These are phyloP conservation scores for Cryphonectria parasitica DNA, from an alignment of 2,329 filamentous ascomycete genomes.

Conservation along the genomic window DNA sequence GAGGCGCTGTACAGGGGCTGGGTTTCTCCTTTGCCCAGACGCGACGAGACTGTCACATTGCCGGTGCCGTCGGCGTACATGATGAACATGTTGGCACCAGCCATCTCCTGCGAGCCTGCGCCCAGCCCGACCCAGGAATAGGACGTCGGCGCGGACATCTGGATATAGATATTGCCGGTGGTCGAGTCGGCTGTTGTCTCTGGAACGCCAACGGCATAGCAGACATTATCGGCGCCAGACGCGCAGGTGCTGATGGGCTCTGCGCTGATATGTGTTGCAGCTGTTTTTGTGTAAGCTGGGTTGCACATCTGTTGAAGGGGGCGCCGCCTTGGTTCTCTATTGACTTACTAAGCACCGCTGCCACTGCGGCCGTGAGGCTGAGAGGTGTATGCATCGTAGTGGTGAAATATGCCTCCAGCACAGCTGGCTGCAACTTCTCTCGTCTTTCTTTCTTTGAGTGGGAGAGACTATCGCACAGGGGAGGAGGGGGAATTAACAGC, in stretches of 20 bases:
- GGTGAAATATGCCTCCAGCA: background rate
- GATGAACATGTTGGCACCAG: constrained; percentile 63
- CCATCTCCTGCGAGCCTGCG: constrained; percentile 56
- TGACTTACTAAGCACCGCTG: constrained; percentile 26
- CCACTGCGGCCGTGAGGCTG: constrained; percentile 14
- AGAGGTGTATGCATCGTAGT: constrained; percentile 18
- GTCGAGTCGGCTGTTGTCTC: constrained; percentile 49
- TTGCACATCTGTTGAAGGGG: background rate
- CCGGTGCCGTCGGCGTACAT: constrained; percentile 61
- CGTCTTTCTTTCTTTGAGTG: background rate
- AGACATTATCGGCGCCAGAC: constrained; percentile 44
- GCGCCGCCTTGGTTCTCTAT: background rate
- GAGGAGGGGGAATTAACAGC: background rate
- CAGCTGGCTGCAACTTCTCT: background rate
- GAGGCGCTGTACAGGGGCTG: constrained; percentile 51
- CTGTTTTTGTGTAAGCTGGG: constrained; percentile 11
- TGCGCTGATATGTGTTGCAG: constrained; percentile 37
- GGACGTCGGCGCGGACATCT: constrained; percentile 57
- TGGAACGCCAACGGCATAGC: constrained; percentile 61
- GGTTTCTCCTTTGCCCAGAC: constrained; percentile 51
- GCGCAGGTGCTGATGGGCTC: constrained; percentile 46
- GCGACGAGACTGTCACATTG: constrained; percentile 66
- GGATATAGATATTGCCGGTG: constrained; percentile 63
- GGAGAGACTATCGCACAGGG: background rate
- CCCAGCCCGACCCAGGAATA: constrained; percentile 64